Base-by-base conservation (phyloP, 176 grass and related monocot species). In the Cymbopogon citratus region DNA sequence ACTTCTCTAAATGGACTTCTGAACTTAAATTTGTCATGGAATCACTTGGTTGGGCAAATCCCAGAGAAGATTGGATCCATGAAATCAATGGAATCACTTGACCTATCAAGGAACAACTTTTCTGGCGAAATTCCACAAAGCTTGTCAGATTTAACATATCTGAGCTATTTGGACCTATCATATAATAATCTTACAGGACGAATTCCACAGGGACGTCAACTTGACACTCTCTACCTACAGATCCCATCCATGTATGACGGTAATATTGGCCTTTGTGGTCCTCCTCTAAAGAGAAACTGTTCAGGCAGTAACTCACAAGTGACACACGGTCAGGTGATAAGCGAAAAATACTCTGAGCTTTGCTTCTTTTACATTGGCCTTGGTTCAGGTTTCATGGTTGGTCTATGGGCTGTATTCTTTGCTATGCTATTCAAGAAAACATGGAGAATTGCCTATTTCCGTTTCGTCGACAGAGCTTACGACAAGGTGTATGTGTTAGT, bases 121-220 rank as follows among this genome's bases (percentile, higher is more conserved):
- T 33, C 31, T 33, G 31, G 31, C 31, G 31, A 33, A 33, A 33
- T 33, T 33, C 31, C 31, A 33, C 31, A 1, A 33, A 33, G 31
- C 31, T 33, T 33, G 31, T 33, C 31, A 33, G 31, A 33, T 2
- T 33, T 33, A 33, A 33, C 31, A 33, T 33, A 33, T 33, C 31
- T 33, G 31, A 33, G 31, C 34, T 31, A 54, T 5, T 23, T 89
- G 16, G 80, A 89, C 7, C 48, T 89, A 6, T 85, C 82, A 0
- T 85, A 85, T 13, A 89, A 89, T 27, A 80, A 89, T 35, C 52
- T 81, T 4, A 66, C 77, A 7, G 83, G 83, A 66, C 78, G 0
- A 29, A 69, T 89, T 8, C 87, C 82, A 44, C 70, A 21, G 76
- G 87, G 34, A n/a, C 9, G 70, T 3, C 87, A 89, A 33, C 48